Percentiles rank a stretch among this genome's conserved stretches.
Evolutionary conservation across 2,329 filamentous ascomycete genomes (phyloP).

Genomic region (Metarhizium brunneum): DNA sequence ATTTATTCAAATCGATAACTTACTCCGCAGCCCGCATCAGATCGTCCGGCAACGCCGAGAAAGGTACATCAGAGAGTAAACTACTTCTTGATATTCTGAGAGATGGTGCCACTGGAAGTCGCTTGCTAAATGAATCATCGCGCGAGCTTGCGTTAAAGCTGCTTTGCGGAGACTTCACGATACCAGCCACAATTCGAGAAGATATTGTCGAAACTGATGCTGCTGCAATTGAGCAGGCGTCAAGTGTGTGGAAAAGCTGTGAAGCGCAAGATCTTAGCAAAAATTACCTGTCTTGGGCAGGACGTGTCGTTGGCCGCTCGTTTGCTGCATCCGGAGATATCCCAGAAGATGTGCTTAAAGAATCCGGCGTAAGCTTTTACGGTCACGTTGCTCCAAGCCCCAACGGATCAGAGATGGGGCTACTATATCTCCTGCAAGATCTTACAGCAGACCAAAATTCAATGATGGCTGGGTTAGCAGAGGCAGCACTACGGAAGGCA

Average conservation of each 20-base stretch:
- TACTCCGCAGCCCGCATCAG: conserved; percentile 59
- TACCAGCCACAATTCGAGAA: conserved; percentile 31
- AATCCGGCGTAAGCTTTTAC: conserved; percentile 46
- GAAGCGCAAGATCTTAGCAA: conserved; percentile 51
- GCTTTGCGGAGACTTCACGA: conserved; percentile 66
- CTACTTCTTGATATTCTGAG: conserved; percentile 71
- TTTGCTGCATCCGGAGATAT: conserved; percentile 70
- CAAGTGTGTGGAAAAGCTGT: conserved; percentile 70
- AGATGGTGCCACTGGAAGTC: conserved; percentile 53
- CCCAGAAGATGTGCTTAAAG: conserved; percentile 48
- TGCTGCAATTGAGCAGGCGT: conserved; percentile 50
- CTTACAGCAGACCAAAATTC: conserved; percentile 51
- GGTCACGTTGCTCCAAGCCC: conserved; percentile 35
- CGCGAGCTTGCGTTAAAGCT: conserved; percentile 61
- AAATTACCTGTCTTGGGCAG: conserved; percentile 76
- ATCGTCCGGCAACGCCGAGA: conserved; percentile 58
- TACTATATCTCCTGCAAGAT: conserved; percentile 53
- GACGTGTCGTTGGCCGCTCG: conserved; percentile 71
- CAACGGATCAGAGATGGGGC: conserved; percentile 51
- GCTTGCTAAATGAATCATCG: conserved; percentile 62
- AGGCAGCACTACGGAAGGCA: conserved; percentile 47
- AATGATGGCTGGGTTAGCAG: conserved; percentile 47
- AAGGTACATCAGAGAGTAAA: conserved; percentile 65
- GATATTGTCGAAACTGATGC: conserved; percentile 64
- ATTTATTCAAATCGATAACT: conserved; percentile 58